Base-by-base conservation (phyloP, 768 basidiomycete genomes). In the Termitomyces sp. region DNA sequence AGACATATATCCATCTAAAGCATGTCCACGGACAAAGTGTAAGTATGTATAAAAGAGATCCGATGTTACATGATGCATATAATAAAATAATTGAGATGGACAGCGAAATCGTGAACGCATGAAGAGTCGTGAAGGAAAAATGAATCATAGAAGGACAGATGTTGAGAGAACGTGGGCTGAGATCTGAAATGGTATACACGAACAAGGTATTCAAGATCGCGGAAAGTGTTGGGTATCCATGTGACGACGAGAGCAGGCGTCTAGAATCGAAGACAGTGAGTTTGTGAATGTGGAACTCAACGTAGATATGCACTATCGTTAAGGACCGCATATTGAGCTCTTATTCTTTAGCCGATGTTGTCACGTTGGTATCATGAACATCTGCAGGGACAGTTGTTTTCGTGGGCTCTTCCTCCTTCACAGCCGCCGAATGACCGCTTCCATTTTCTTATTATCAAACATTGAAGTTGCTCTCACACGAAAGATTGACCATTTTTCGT, bases 171-270 rank as follows among this genome's bases (percentile, higher is more conserved):
- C 12, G 30, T 35, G 23, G 8, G 33, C 17, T n/a, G 14, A 28
- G 28, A 44, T 41, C 54, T 23, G 15, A 19, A 42, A 19, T 9
- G 12, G n/a, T 5, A 30, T 30, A 43, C 14, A 42, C 37, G 15
- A 38, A 17, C 37, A 17, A 38, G 37, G 56, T 60, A 60, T 60
- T 51, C 50, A 35, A 50, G 26, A n/a, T 50, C 48, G 37, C 47
- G 17, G 50, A 21, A 17, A 23, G 7, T 47, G 43, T 33, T 28
- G 51, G 56, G 28, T 53, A 57, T 53, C 41, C 52, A 23, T 43
- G 31, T 54, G 37, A 31, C 31, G 28, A 52, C 47, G 31, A 28
- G 35, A 9, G 21, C 37, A 31, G 17, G 53, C 12, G 4, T 26
- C 35, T 46, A 17, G 3, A 35, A 41, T 3, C 19, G 21, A 33